Percentiles rank a stretch among this genome's conserved stretches.
These are phyloP conservation scores for Xerocomellus dryophilus DNA, from an alignment of 768 basidiomycete genomes.

Conservation along the genomic window DNA sequence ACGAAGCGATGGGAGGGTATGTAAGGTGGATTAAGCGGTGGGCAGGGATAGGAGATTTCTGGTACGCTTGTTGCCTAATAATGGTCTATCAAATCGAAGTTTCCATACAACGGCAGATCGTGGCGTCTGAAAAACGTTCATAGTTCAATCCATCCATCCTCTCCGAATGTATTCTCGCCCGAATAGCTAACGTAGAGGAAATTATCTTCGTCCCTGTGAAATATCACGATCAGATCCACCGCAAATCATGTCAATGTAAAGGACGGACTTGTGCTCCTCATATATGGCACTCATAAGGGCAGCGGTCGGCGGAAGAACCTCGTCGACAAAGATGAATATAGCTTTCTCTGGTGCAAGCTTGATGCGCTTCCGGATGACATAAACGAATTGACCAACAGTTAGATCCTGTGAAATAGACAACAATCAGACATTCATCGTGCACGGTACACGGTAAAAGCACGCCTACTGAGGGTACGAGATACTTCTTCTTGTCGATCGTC, in stretches of 20 bases:
- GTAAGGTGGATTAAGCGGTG: conserved; percentile 17
- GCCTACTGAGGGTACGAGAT: conserved; percentile 92
- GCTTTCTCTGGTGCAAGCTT: conserved; percentile 99
- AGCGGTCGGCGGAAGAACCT: conserved; percentile 96
- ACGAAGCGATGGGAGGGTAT: conserved; percentile 26
- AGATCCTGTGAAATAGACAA: conserved; percentile 59
- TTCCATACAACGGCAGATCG: conserved; percentile 24
- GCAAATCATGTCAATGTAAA: conserved; percentile 1
- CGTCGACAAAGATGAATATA: conserved; percentile 99
- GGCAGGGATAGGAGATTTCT: conserved; percentile 9
- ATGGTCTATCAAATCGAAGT: conserved; percentile 26
- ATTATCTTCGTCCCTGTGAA: conserved; percentile 90
- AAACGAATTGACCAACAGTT: conserved; percentile 98
- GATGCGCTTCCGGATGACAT: conserved; percentile 99
- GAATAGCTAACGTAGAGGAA: conserved; percentile 99
- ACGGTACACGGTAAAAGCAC: background rate
- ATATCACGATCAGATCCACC: conserved; percentile 26
- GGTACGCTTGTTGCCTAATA: conserved; percentile 27
- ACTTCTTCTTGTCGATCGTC: conserved; percentile 99
- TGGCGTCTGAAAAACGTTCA: conserved; percentile 21
- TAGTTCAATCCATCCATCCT: conserved; percentile 32
- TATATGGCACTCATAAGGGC: conserved; percentile 99
- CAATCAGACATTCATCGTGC: conserved; percentile 29
- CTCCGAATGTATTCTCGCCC: conserved; percentile 94
- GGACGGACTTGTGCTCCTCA: conserved; percentile 95